Conservation (phyloP, 768 basidiomycete genomes). For the Vishniacozyma victoriae region DNA sequence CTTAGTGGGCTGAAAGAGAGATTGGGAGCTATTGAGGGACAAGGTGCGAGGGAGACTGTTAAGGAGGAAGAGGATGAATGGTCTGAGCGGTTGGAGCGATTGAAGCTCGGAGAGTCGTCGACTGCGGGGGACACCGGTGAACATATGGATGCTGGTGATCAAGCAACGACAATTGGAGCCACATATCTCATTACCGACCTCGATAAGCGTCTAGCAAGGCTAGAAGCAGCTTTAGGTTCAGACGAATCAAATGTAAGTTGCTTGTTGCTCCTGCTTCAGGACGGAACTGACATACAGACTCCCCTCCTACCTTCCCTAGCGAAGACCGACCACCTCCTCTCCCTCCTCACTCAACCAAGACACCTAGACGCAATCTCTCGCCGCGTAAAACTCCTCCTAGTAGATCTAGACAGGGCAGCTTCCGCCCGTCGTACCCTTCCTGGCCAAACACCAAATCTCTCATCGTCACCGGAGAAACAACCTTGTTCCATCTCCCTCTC, state of each 20-base stretch:
- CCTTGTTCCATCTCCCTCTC: conserved; percentile 21
- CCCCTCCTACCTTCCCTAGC: conserved; percentile 70
- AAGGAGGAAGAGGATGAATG: conserved; percentile 3
- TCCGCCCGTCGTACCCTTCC: conserved; percentile 39
- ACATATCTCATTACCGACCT: conserved; percentile 62
- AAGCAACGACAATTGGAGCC: conserved; percentile 3
- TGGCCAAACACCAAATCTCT: neutral
- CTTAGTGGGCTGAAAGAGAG: conserved; percentile 18
- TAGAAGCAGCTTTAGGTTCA: conserved; percentile 79
- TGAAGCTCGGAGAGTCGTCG: conserved; percentile 2
- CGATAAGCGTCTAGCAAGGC: conserved; percentile 73
- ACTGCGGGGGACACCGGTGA: conserved; percentile 18
- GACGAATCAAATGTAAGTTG: conserved; percentile 64
- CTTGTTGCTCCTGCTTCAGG: neutral
- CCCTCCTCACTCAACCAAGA: conserved; percentile 85
- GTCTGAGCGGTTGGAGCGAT: conserved; percentile 1
- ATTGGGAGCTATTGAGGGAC: conserved; percentile 16
- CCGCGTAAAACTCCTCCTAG: conserved; percentile 79
- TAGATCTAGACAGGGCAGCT: conserved; percentile 80
- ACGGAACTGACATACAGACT: conserved; percentile 1
- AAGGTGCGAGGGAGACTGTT: neutral
- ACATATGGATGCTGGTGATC: neutral
- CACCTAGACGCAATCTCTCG: conserved; percentile 94
- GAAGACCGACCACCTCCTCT: conserved; percentile 76
- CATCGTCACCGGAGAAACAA: conserved; percentile 1